Percentiles rank a stretch among this genome's conserved stretches.
phyloP scores from a whole-genome alignment of 1,139 yeast species.

The Groenewaldozyma sp. region DNA sequence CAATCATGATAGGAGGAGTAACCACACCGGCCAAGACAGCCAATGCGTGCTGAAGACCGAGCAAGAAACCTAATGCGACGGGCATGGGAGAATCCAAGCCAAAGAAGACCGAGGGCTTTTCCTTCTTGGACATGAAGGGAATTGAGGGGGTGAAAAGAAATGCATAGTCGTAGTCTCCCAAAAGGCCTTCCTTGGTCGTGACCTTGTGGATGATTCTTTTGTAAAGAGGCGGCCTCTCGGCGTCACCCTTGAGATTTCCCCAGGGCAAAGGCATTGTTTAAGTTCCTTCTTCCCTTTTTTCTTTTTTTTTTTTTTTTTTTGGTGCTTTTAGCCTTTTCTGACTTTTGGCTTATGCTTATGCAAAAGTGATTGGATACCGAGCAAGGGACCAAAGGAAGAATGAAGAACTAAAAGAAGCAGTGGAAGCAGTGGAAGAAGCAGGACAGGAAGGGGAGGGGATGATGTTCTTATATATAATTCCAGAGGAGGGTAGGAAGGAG shows the following conservation, averaged over 20 bases:
- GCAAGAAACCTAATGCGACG: conserved; percentile 55
- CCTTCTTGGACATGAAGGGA: conserved; percentile 47
- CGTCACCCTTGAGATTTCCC: conserved; percentile 3
- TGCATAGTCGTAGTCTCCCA: conserved; percentile 78
- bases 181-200: conserved; percentile 57
- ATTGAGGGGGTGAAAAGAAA: conserved; percentile 67
- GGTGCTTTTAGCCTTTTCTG: neutral
- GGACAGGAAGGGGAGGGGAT: too few species aligned
- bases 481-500: too few species aligned
- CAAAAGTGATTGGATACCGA: too few species aligned
- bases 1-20: conserved; percentile 71
- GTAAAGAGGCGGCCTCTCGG: neutral
- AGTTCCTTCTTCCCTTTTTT: neutral
- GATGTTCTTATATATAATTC: too few species aligned
- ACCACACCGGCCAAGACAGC: conserved; percentile 90
- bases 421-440: neutral
- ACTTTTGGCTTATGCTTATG: neutral
- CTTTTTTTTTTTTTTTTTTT: too few species aligned
- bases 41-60: conserved; percentile 80
- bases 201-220: conserved; percentile 15
- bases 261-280: neutral
- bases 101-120: conserved; percentile 53
- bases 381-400: too few species aligned
- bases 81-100: conserved; percentile 77
- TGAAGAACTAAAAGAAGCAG: neutral